Evolutionary conservation across 352 stramenopile species (phyloP), one percentile per base, ranked within the genome.

Genomic region (Phytophthora megakarya): DNA sequence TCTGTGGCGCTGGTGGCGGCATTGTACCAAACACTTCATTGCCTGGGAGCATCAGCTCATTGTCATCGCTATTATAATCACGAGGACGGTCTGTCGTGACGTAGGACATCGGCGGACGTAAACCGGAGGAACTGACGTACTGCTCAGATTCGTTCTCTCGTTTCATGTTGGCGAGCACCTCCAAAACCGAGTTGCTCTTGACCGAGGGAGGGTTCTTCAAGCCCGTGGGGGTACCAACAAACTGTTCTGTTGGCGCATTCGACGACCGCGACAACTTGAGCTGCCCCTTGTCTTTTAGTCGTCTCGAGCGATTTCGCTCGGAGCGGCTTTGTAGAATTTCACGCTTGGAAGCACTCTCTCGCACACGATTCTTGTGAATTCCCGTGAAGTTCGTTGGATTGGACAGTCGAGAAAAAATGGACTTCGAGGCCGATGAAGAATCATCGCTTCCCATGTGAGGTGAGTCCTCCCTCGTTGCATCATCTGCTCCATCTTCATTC

Each of bases 331-430:
- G 86, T 9, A 95, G 37, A 44, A 94, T 71, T 52, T 95, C 87
- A 33, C 87, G 81, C 69, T 95, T 95, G 7, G 77, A 79, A 35
- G 80, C 82, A 72, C 83, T 93, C 50, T 95, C 87, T 32, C 78
- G 69, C 30, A 90, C 80, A 5, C 88, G 85, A 44, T 93, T 92
- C 68, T 93, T 93, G 78, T 96, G 88, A 55, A 93, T 96, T 16
- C 88, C 88, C 18, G 88, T 96, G 33, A 96, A 96, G 53, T 94
- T 96, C 25, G 70, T 93, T 39, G 88, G 88, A 35, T 96, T 95
- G 0, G 88, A 89, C 5, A 96, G 73, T n/a, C 88, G 78, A 13
- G 84, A 89, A 46, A 96, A 96, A 30, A 96, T 96, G 0, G 81
- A 92, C 12, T 75, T 70, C 6, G 70, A 71, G 10, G 72, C 75